Evolutionary conservation across 225 moss, liverwort and hornwort species (phyloP), one percentile per base, ranked within the genome.

Genomic region (Marchantia paleacea): DNA sequence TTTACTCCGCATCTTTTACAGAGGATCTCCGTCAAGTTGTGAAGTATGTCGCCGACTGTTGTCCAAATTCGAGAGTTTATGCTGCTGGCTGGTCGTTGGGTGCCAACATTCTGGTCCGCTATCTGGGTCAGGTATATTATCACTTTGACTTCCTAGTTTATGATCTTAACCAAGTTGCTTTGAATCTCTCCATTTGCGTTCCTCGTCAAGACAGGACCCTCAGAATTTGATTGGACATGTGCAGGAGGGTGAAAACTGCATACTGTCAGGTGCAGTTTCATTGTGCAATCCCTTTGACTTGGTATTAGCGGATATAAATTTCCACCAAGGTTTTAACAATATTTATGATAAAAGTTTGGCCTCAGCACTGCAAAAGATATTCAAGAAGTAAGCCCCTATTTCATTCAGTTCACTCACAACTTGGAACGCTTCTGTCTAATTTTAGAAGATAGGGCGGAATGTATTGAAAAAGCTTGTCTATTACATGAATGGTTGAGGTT

Each of bases 1-100:
- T 99, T 87, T 99, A 99, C 82, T 99, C 94, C 78, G 99, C 95
- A 51, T 95, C 95, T 11, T 95, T 91, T 80, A 94, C 99, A 24
- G 99, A 92, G 70, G 99, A 99, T 81, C 86, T 99, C 79, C 94
- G 95, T 63, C 94, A 95, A 89, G 92, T 95, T 50, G 99, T 95
- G 87, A 94, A 94, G 82, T 93, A 91, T 78, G 86, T 88, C 24
- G 88, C 86, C 26, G 79, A 86, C 70, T 75, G 85, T 54, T 92
- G 87, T 55, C 90, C 84, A 54, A 87, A 89, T 8, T 85, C 89
- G 64, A 86, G 91, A 64, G 54, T 95, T 54, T 95, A 99, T 70
- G 94, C 91, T 12, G 84, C 89, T 25, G 99, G 95, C 53, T 99
- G 99, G 99, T 95, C 97, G 3, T 48, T 99, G 50, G 99, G 99